Base-by-base conservation (phyloP, 2,329 filamentous ascomycete species). In the Cladosporium sp. region DNA sequence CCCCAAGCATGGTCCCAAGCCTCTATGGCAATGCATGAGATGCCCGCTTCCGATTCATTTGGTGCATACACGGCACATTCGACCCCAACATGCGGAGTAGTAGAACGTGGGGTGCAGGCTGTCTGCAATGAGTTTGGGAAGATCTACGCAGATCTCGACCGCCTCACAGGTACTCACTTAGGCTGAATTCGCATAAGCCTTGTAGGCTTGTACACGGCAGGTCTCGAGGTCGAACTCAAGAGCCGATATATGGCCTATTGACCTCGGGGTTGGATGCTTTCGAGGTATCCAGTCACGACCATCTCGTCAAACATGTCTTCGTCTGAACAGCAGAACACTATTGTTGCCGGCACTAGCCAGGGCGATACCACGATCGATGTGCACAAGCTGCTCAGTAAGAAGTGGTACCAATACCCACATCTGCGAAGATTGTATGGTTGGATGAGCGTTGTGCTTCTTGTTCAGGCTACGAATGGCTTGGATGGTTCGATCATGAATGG, bases 401-500 rank as follows among this genome's bases (percentile, higher is more conserved):
- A 66, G n/a, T 72, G 70, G 70, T 72, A 69, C 54, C 64, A 67
- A 23, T 69, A 70, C 21, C 56, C 59, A 1, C 70, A 70, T 28
- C 64, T 72, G n/a, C 62, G 70, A 32, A 68, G 59, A 51, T 65
- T 70, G 7, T 72, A 72, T 58, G 63, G 66, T 25, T 67, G 67
- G 48, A 67, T 72, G 66, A 68, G 66, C 26, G 67, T 70, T 56
- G 65, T 72, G 6, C 61, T 72, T 5, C 60, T 72, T 23, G 63
- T 70, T 2, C 66, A 68, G 10, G 66, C 66, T n/a, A 83, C 82
- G 1, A 80, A 78, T 57, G 80, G 80, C 1, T 82, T 81, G 46
- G 80, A 82, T 67, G 80, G 79, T 4, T 78, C 76, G 13, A 80
- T 83, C 76, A 81, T 83, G 77, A 82, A 83, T 66, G 78, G 77